Conservation (phyloP, 2,329 filamentous ascomycete species). For the Fusarium dlaminii region DNA sequence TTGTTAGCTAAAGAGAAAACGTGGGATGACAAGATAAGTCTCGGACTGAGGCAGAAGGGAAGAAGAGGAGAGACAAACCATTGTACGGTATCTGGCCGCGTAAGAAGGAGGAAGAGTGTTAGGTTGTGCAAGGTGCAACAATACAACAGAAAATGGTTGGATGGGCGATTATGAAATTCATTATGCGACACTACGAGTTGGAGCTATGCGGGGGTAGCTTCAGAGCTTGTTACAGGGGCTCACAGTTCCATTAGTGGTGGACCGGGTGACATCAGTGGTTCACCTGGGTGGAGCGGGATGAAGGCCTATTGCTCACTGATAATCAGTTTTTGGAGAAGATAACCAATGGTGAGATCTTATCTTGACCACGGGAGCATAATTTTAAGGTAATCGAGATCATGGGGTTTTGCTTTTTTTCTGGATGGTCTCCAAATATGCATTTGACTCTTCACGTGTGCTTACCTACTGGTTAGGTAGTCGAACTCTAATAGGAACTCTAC, state of each 20-base stretch:
- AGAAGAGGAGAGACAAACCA: constrained; percentile 25
- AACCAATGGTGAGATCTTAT: constrained; percentile 20
- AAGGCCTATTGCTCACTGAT: constrained; percentile 3
- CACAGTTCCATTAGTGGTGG: constrained; percentile 15
- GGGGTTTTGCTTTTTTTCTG: constrained; percentile 14
- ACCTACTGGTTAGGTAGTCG: not conserved
- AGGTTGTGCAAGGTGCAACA: constrained; percentile 11
- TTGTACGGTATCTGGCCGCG: constrained; percentile 22
- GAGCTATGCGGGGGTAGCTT: constrained; percentile 9
- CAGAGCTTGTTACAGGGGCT: constrained; percentile 6
- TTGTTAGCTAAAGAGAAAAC: constrained; percentile 18
- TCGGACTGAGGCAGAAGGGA: not conserved
- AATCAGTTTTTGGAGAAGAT: not conserved
- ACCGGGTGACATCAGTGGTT: constrained; percentile 33
- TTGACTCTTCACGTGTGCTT: not conserved
- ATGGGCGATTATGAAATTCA: not conserved
- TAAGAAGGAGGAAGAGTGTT: constrained; percentile 11
- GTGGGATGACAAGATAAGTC: constrained; percentile 10
- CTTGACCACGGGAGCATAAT: constrained; percentile 30
- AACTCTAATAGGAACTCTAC: not conserved
- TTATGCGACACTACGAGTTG: constrained; percentile 14
- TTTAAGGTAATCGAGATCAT: constrained; percentile 21
- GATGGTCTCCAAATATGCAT: not conserved
- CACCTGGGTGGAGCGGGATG: constrained; percentile 17
- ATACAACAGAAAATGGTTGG: constrained; percentile 4